Base-by-base conservation (phyloP, 495 filamentous ascomycete genomes). In the Daldinia vernicosa region DNA sequence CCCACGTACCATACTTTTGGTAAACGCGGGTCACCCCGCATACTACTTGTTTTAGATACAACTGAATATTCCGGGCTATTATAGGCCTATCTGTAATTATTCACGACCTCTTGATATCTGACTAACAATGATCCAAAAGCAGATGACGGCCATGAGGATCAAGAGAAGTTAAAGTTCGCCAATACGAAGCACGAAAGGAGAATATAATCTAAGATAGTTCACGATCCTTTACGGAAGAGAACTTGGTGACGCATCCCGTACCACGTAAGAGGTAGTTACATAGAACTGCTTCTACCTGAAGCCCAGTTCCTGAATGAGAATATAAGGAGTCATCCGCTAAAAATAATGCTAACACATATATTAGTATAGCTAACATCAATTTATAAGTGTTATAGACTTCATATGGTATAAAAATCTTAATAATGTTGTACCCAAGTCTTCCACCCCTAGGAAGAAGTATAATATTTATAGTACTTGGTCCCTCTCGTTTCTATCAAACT, bases 1-100 rank as follows among this genome's bases (percentile, higher is more conserved):
- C 45, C 52, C 54, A 28, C 32, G 65, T 65, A 50, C 70, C 70
- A 65, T 56, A 65, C 15, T 64, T 66, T 12, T 7, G 24, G 50
- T 58, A 61, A 50, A 68, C 65, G 27, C 60, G 65, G 60, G 33
- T 58, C 70, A 60, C 70, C 70, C 70, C 70, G 70, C 70, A 72
- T 60, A 7, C 17, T 57, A 37, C 33, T 7, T 57, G 12, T 35
- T 33, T 22, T 24, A 37, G 17, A 14, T 14, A 40, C 1, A 2
- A n/a, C 24, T 27, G 19, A 14, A 17, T 39, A 14, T 24, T 39
- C 56, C 43, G 50, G 33, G 39, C 7, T 39, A 17, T 50, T 37
- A 50, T 52, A 60, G 67, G 24, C 17, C 50, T 51, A 27, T 40
- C 54, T 62, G 28, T 14, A 11, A 66, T 71, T 66, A 71, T 59